Evolutionary conservation across 257 asterid genomes (phyloP), one percentile per base, ranked within the genome.

Genomic region (Solanum dulcamara): DNA sequence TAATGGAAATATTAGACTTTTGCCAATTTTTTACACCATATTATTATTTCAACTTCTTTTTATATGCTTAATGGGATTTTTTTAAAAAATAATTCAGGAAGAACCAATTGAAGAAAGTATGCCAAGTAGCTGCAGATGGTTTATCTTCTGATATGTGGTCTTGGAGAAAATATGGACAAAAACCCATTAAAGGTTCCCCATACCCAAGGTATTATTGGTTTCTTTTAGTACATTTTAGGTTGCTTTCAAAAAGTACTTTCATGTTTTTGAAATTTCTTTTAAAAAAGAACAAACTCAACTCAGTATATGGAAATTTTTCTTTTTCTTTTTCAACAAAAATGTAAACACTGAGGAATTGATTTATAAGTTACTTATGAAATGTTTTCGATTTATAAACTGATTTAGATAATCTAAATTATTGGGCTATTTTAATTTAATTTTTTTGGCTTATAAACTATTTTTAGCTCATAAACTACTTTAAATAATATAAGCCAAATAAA

Each of bases 91-190:
- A n/a, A n/a, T n/a, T n/a, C 88, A 94, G 99, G 88, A 96, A 94
- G 90, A 93, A 90, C 79, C 93, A 92, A 85, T 30, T 87, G 89
- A 96, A 96, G 93, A 94, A 84, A 85, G 94, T 94, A 22, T 91
- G 96, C 79, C 92, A 93, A 87, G 93, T 96, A 2, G 90, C 98
- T 24, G 98, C 96, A 32, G 98, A 94, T 88, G 93, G 88, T 87
- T 84, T 91, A 87, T 92, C 99, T 75, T 93, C 98, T 32, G 99
- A 96, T 83, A 88, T 86, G 85, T 96, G 98, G 98, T 96, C 98
- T 82, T 96, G 99, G 99, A 92, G 99, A 86, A 96, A 96, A 90
- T 96, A 96, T 89, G 99, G 99, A 24, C 99, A 96, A 83, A 94
- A 94, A 85, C 99, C 98, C 84, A 96, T 96, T 62, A 94, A 96